These are phyloP conservation scores for Sanghuangporus sanghuang DNA, from an alignment of 1,284 basidiomycete genomes.

Conservation along the genomic window DNA sequence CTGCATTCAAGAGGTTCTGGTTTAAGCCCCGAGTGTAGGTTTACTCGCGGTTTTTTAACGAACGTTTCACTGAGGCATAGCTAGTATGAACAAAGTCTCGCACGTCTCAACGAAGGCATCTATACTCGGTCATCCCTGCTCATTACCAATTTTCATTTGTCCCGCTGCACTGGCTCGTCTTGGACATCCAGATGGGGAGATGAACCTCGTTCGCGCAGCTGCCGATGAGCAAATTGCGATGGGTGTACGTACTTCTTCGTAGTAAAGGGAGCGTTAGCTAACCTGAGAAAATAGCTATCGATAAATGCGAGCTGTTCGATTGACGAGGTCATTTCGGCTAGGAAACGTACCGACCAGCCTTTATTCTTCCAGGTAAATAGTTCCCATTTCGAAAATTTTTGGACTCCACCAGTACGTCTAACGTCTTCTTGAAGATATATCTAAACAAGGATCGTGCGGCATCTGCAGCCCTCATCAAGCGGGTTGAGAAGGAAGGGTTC, in stretches of 20 bases:
- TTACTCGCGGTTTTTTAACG: neutral
- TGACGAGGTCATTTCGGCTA: slow-evolving; percentile 50
- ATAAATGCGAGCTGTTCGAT: slow-evolving; percentile 50
- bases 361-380: slow-evolving; percentile 41
- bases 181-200: slow-evolving; percentile 61
- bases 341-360: slow-evolving; percentile 39
- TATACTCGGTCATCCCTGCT: slow-evolving; percentile 38
- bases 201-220: slow-evolving; percentile 52
- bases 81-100: slow-evolving; percentile 30
- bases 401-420: neutral
- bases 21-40: slow-evolving; percentile 44
- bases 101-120: slow-evolving; percentile 30
- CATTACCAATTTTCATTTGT: slow-evolving; percentile 47
- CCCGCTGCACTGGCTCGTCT: slow-evolving; percentile 56
- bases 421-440: slow-evolving; percentile 32
- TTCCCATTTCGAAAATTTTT: neutral
- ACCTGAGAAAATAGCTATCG: slow-evolving; percentile 34
- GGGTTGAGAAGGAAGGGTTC: slow-evolving; percentile 47
- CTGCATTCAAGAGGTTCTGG: slow-evolving; percentile 42
- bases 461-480: slow-evolving; percentile 46
- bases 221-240: slow-evolving; percentile 53
- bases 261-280: neutral
- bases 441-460: slow-evolving; percentile 52
- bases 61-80: neutral
- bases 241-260: slow-evolving; percentile 36